phyloP scores from a whole-genome alignment of 176 grass and related monocot species.

The Miscanthus lutarioriparius region DNA sequence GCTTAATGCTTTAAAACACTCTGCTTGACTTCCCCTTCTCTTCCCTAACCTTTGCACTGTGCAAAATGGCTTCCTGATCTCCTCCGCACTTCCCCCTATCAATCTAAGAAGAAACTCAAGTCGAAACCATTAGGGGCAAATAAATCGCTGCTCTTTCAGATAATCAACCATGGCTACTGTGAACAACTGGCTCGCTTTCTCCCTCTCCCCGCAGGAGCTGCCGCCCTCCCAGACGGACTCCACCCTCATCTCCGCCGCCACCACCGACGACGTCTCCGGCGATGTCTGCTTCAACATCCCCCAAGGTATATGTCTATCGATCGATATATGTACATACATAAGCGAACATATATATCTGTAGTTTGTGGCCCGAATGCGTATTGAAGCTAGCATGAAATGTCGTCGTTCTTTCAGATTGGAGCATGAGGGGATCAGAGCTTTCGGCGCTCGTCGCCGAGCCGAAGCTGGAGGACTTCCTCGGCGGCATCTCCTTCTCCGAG shows the following conservation, averaged over 20 bases:
- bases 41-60: constrained; percentile 37
- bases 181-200: constrained; percentile 98
- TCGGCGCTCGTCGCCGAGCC: constrained; percentile 77
- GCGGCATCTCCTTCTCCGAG: constrained; percentile 73
- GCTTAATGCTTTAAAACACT: constrained; percentile 43
- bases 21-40: constrained; percentile 35
- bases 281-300: constrained; percentile 63
- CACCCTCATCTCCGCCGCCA: constrained; percentile 28
- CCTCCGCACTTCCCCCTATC: not conserved
- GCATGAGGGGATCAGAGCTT: constrained; percentile 92
- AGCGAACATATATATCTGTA: not conserved
- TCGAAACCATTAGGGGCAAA: not conserved
- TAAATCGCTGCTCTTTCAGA: constrained; percentile 24
- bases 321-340: not conserved
- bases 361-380: not conserved
- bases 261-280: constrained; percentile 49
- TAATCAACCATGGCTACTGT: constrained; percentile 65
- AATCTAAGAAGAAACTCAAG: constrained; percentile 15
- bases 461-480: constrained; percentile 97
- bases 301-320: constrained; percentile 33
- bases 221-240: constrained; percentile 54
- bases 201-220: constrained; percentile 86
- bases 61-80: constrained; percentile 46
- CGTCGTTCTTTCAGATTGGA: constrained; percentile 60
- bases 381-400: constrained; percentile 14